These are phyloP conservation scores for Fraxinus xanthoxyloides DNA, from an alignment of 305 asterid species.

Conservation along the genomic window DNA sequence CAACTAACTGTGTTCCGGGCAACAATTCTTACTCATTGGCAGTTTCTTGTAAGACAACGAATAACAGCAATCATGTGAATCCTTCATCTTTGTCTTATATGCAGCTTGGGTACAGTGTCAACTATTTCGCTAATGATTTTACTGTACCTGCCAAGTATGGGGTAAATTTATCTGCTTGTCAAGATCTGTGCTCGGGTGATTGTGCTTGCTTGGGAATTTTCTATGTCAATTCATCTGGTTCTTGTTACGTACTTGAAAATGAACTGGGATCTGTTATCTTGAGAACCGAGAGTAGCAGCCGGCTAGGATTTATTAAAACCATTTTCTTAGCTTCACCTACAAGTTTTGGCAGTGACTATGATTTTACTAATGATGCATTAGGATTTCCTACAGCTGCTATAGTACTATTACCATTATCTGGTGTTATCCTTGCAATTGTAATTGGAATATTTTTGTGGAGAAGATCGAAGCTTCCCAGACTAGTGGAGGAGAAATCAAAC, in stretches of 20 bases:
- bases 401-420: slow-evolving; percentile 38
- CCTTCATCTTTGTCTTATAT: slow-evolving; percentile 37
- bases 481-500: neutral
- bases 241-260: slow-evolving; percentile 42
- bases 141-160: slow-evolving; percentile 27
- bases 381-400: slow-evolving; percentile 31
- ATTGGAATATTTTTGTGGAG: slow-evolving; percentile 32
- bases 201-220: slow-evolving; percentile 58
- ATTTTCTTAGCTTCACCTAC: slow-evolving; percentile 9
- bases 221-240: slow-evolving; percentile 40
- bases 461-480: slow-evolving; percentile 7
- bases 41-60: slow-evolving; percentile 38
- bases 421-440: slow-evolving; percentile 20
- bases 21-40: slow-evolving; percentile 35
- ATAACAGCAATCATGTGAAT: slow-evolving; percentile 9
- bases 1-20: slow-evolving; percentile 33
- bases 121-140: slow-evolving; percentile 53
- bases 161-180: slow-evolving; percentile 36
- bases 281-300: slow-evolving; percentile 12
- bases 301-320: slow-evolving; percentile 39
- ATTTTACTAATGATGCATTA: neutral
- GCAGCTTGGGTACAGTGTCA: slow-evolving; percentile 38
- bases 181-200: slow-evolving; percentile 37
- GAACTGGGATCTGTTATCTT: slow-evolving; percentile 43
- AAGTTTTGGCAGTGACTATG: slow-evolving; percentile 1